These are phyloP conservation scores for Mortierella sp. DNA, from an alignment of 371 early-diverging fungal species.

Conservation along the genomic window DNA sequence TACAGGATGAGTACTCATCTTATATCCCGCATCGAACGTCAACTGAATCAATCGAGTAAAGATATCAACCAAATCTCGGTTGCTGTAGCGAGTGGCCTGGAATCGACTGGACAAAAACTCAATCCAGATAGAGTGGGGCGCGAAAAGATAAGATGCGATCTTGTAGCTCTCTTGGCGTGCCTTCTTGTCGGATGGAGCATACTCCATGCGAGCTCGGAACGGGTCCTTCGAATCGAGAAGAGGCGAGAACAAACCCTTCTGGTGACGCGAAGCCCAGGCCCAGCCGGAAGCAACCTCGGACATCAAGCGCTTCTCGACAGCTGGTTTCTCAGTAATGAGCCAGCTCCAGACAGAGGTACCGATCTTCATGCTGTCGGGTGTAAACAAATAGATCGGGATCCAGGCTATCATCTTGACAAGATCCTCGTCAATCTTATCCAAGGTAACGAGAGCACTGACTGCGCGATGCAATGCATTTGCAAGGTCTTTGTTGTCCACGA, in stretches of 20 bases:
- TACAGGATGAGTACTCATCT: conserved; percentile 77
- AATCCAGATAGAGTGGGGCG: conserved; percentile 87
- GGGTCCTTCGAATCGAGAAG: conserved; percentile 74
- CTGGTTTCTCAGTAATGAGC: conserved; percentile 83
- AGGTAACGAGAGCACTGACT: conserved; percentile 50
- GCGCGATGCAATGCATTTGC: conserved; percentile 63
- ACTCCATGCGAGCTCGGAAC: conserved; percentile 90
- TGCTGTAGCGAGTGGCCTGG: conserved; percentile 81
- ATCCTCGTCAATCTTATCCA: conserved; percentile 68
- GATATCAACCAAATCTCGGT: conserved; percentile 76
- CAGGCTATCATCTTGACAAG: conserved; percentile 83
- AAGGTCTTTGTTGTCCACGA: conserved; percentile 60
- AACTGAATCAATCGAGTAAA: conserved; percentile 79
- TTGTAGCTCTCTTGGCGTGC: conserved; percentile 70
- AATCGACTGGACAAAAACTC: conserved; percentile 87
- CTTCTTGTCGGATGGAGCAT: conserved; percentile 87
- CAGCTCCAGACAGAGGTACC: conserved; percentile 89
- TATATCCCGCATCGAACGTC: conserved; percentile 72
- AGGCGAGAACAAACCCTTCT: conserved; percentile 81
- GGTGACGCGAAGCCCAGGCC: conserved; percentile 81
- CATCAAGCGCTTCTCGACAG: conserved; percentile 80
- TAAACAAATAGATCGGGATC: conserved; percentile 88
- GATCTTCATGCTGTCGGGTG: conserved; percentile 79
- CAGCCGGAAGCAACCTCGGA: conserved; percentile 84
- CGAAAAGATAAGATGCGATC: conserved; percentile 69